These are phyloP conservation scores for Botryosphaeria dothidea DNA, from an alignment of 2,329 filamentous ascomycete genomes.

Conservation along the genomic window DNA sequence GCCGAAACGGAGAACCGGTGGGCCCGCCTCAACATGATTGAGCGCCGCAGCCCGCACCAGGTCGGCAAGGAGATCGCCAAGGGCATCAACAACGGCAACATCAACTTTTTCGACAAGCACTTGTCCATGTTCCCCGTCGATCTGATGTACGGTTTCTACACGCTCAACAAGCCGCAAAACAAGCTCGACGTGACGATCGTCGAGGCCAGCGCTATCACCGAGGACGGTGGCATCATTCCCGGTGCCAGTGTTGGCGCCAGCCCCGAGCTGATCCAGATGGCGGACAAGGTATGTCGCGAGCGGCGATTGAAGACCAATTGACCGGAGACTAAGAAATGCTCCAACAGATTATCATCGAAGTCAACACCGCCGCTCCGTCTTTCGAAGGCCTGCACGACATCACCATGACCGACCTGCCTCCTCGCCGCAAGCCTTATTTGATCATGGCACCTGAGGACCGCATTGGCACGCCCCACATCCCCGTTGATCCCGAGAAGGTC, in stretches of 20 bases:
- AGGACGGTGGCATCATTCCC: conserved; percentile 85
- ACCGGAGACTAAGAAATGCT: background rate
- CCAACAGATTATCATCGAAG: conserved; percentile 83
- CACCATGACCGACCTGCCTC: conserved; percentile 82
- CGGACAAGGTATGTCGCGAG: conserved; percentile 65
- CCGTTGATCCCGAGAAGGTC: conserved; percentile 80
- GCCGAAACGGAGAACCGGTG: conserved; percentile 90
- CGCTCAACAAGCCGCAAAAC: conserved; percentile 72
- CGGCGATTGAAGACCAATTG: background rate
- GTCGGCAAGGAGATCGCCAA: conserved; percentile 88
- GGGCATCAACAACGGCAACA: conserved; percentile 84
- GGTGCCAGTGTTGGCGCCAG: conserved; percentile 84
- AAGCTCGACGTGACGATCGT: conserved; percentile 81
- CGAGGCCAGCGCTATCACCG: conserved; percentile 82
- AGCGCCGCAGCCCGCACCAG: conserved; percentile 80
- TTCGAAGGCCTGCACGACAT: conserved; percentile 92
- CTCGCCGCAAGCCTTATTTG: conserved; percentile 78
- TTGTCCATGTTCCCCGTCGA: conserved; percentile 89
- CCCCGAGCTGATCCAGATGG: conserved; percentile 85
- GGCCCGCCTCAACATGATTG: conserved; percentile 89
- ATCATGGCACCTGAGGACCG: conserved; percentile 84
- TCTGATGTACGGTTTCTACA: conserved; percentile 80
- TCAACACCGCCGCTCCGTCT: conserved; percentile 82
- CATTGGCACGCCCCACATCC: conserved; percentile 80
- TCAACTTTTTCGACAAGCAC: conserved; percentile 94